Base-by-base conservation (phyloP, 2,329 filamentous ascomycete genomes). In the Ascochyta clinopodiicola region DNA sequence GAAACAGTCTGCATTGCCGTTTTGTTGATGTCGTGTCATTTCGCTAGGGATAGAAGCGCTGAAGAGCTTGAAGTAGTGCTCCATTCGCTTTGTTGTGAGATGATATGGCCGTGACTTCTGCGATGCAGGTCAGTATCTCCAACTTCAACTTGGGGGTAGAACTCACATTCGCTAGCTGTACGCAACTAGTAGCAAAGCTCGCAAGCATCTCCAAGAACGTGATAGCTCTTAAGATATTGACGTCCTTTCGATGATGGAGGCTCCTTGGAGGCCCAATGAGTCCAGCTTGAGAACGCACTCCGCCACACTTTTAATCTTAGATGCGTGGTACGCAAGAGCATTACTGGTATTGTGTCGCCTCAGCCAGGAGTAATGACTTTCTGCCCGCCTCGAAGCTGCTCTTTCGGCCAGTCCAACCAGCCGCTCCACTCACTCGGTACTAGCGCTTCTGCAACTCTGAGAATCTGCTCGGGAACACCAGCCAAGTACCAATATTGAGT, bases 381-480 rank as follows among this genome's bases (percentile, higher is more conserved):
- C 32, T 57, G 44, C 31, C 10, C 7, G 25, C 52, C 42, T 21
- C 45, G 59, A 36, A 68, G 63, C 47, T 71, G 68, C 47, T 62
- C 54, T 31, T 60, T 68, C 1, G 69, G 69, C 69, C 69, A 72
- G 17, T 70, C 60, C 13, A 72, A 44, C 69, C 69, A 72, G 8
- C 54, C 44, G 22, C 45, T 61, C 68, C 67, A 72, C 40, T 72
- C 68, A 5, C 34, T 51, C 2, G 68, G 67, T 7, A 72, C 59
- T 22, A 71, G 45, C 6, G 51, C 39, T 42, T 70, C 65, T n/a
- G 60, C 62, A 42, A 68, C 61, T n/a, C 51, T 45, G 2, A 72
- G 44, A 24, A 72, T 66, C 44, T 64, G 64, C 34, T 70, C 67
- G 2, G 68, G 59, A 6, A 62, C 39, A 1, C 68, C 69, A 15